phyloP scores from a whole-genome alignment of 2,329 filamentous ascomycete species.

The Pseudogymnoascus sp. region DNA sequence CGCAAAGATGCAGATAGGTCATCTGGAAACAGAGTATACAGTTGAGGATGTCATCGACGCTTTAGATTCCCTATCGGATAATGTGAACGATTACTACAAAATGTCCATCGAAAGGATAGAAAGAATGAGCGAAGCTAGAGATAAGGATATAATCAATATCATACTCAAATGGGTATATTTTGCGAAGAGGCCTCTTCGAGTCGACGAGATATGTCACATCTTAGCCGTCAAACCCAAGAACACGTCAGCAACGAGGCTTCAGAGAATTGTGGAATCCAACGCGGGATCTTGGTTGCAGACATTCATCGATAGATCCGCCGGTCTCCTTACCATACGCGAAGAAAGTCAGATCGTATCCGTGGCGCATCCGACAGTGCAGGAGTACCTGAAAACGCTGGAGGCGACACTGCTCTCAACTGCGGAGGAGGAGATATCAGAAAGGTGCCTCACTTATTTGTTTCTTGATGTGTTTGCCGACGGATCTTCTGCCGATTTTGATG shows the following conservation, averaged over 20 bases:
- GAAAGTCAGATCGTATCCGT: not conserved
- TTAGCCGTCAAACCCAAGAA: not conserved
- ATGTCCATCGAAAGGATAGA: not conserved
- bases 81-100: not conserved
- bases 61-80: not conserved
- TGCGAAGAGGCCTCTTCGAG: not conserved
- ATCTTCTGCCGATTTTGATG: too few relatives aligned
- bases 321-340: not conserved
- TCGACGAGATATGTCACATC: not conserved
- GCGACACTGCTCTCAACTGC: not conserved
- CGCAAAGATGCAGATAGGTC: not conserved
- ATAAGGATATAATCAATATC: not conserved
- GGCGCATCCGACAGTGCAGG: not conserved
- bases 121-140: not conserved
- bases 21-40: not conserved
- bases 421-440: not conserved
- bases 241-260: not conserved
- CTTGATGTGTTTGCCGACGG: not conserved
- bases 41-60: not conserved
- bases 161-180: slow-evolving; percentile 1
- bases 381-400: not conserved
- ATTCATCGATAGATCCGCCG: not conserved
- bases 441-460: not conserved
- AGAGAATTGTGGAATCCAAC: not conserved
- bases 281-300: not conserved